A percentile compares a stretch with the other conserved stretches of the same genome.
These are phyloP conservation scores for Cercis canadensis DNA, from an alignment of 306 rosid species.

Conservation along the genomic window DNA sequence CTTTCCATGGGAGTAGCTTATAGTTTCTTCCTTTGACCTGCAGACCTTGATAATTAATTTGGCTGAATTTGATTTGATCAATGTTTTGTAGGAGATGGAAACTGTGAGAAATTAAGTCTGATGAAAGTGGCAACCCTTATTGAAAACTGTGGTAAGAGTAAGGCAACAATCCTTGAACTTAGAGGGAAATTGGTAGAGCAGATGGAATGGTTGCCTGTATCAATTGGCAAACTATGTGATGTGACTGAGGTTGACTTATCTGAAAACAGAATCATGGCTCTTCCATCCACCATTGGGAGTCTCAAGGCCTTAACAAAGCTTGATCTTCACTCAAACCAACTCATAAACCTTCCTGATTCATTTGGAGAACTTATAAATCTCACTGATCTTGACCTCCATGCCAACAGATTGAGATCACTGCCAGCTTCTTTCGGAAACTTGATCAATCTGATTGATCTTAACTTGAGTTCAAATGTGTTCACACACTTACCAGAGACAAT, in stretches of 20 bases:
- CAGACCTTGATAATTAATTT: background rate
- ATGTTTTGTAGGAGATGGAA: slow-evolving; percentile 48
- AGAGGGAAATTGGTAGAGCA: slow-evolving; percentile 79
- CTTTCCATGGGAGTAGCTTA: background rate
- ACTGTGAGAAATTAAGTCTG: slow-evolving; percentile 66
- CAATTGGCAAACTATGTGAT: slow-evolving; percentile 79
- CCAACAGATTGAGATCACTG: slow-evolving; percentile 74
- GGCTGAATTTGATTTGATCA: slow-evolving; percentile 2
- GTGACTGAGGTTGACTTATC: slow-evolving; percentile 73
- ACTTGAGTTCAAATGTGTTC: slow-evolving; percentile 77
- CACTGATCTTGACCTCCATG: slow-evolving; percentile 75
- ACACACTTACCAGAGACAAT: slow-evolving; percentile 63
- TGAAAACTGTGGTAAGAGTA: slow-evolving; percentile 68
- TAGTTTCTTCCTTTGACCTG: slow-evolving; percentile 4
- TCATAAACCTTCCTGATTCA: slow-evolving; percentile 80
- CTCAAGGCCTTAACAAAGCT: slow-evolving; percentile 80
- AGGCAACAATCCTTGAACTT: slow-evolving; percentile 65
- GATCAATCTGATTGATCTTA: slow-evolving; percentile 67
- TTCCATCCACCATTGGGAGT: slow-evolving; percentile 69
- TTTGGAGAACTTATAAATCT: slow-evolving; percentile 82
- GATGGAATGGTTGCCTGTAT: slow-evolving; percentile 86
- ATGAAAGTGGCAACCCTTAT: slow-evolving; percentile 88
- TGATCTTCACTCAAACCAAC: slow-evolving; percentile 85
- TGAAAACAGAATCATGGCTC: slow-evolving; percentile 86
- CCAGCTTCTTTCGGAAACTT: slow-evolving; percentile 75